Percentiles rank a stretch among this genome's conserved stretches.
These are phyloP conservation scores for Aspergillus sclerotiicarbonarius DNA, from an alignment of 495 filamentous ascomycete genomes.

Conservation along the genomic window DNA sequence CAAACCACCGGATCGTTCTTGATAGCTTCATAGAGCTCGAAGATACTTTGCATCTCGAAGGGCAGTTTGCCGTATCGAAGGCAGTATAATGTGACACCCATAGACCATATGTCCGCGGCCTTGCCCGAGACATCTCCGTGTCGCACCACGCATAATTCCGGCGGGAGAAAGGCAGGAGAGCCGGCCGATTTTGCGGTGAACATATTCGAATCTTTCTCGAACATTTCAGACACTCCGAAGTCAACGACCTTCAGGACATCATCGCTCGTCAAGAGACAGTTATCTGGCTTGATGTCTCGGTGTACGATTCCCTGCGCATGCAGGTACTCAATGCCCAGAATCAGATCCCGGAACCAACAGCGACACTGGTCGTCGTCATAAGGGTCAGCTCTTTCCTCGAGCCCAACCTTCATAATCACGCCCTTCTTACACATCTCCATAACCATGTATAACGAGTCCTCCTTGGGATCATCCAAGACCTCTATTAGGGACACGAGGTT, in stretches of 20 bases:
- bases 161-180: constrained; percentile 91
- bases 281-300: constrained; percentile 97
- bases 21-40: constrained; percentile 90
- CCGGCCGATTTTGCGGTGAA: constrained; percentile 91
- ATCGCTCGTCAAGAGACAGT: constrained; percentile 84
- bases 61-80: constrained; percentile 84
- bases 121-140: constrained; percentile 87
- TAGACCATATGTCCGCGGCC: constrained; percentile 96
- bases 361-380: constrained; percentile 83
- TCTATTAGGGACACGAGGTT: constrained; percentile 93
- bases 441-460: constrained; percentile 97
- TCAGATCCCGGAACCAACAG: constrained; percentile 92
- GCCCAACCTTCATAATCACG: constrained; percentile 91
- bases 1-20: constrained; percentile 56
- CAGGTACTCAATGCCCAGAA: constrained; percentile 93
- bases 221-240: constrained; percentile 98
- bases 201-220: constrained; percentile 87
- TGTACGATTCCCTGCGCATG: constrained; percentile 95
- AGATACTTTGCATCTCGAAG: constrained; percentile 71
- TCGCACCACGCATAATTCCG: constrained; percentile 84
- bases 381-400: constrained; percentile 79
- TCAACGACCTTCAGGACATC: constrained; percentile 95
- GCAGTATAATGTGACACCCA: constrained; percentile 95
- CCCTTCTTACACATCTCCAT: constrained; percentile 99
- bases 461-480: constrained; percentile 90